Conservation (phyloP, 1,139 yeast genomes). For the Candida frijolesensis region DNA sequence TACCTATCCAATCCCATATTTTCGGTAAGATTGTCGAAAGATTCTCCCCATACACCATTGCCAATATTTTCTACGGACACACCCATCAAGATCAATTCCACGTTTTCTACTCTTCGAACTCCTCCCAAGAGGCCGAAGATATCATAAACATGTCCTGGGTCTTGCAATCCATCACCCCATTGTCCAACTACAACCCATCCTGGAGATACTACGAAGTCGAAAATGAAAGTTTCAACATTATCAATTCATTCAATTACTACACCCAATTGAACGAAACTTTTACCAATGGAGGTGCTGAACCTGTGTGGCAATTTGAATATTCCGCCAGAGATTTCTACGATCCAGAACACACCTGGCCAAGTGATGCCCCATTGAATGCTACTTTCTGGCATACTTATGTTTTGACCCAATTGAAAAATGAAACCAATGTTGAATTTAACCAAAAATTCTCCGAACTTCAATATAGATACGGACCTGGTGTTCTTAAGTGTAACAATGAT, state of each 20-base stretch:
- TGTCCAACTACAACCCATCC: slow-evolving; percentile 59
- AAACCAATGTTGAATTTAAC: slow-evolving; percentile 40
- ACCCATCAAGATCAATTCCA: slow-evolving; percentile 72
- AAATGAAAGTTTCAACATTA: slow-evolving; percentile 58
- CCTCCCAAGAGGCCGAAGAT: slow-evolving; percentile 32
- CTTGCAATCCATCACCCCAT: slow-evolving; percentile 67
- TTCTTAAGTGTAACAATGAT: slow-evolving; percentile 45
- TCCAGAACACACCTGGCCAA: slow-evolving; percentile 50
- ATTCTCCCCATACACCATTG: slow-evolving; percentile 69
- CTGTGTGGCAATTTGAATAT: slow-evolving; percentile 57
- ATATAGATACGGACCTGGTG: slow-evolving; percentile 55
- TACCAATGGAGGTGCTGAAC: slow-evolving; percentile 49
- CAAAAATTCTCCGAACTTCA: slow-evolving; percentile 50
- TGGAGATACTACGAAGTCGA: slow-evolving; percentile 78
- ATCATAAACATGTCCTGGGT: slow-evolving; percentile 65
- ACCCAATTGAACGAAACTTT: slow-evolving; percentile 55
- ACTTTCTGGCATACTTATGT: slow-evolving; percentile 57
- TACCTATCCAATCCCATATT: slow-evolving; percentile 63
- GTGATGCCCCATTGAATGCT: slow-evolving; percentile 53
- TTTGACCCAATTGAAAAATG: slow-evolving; percentile 33
- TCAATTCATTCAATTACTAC: slow-evolving; percentile 62
- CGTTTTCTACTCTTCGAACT: slow-evolving; percentile 49
- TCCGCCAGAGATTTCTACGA: slow-evolving; percentile 55
- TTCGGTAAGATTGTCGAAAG: slow-evolving; percentile 62
- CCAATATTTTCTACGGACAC: slow-evolving; percentile 71